phyloP scores from a whole-genome alignment of 345 rosid genomes.

The Eutrema heterophyllum region DNA sequence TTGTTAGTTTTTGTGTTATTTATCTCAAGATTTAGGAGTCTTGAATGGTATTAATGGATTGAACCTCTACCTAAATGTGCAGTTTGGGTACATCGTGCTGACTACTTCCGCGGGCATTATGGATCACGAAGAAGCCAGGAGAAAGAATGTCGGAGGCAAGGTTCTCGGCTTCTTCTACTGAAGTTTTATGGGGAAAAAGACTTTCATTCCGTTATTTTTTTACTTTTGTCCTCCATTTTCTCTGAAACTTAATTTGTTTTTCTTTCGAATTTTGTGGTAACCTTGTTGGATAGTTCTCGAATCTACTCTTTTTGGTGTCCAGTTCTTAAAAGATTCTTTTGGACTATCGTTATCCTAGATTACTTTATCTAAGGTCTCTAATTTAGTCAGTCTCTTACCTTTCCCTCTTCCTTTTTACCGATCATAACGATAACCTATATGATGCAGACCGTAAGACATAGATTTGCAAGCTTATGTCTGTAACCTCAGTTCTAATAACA shows the following conservation, averaged over 20 bases:
- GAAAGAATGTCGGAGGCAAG: slow-evolving; percentile 43
- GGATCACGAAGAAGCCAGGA: slow-evolving; percentile 44
- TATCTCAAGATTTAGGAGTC: not conserved
- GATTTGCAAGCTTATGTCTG: not conserved
- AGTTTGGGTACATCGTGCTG: slow-evolving; percentile 39
- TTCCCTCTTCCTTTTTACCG: not conserved
- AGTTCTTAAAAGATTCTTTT: not conserved
- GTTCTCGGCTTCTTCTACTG: slow-evolving; percentile 43
- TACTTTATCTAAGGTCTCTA: not conserved
- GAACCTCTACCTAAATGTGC: not conserved
- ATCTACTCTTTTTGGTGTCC: slow-evolving; percentile 2
- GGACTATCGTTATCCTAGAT: not conserved
- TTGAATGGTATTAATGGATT: not conserved
- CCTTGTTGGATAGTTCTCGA: slow-evolving; percentile 18
- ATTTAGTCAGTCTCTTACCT: not conserved
- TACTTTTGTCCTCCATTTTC: not conserved
- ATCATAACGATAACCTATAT: not conserved
- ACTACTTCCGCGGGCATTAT: slow-evolving; percentile 40
- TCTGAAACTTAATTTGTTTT: not conserved
- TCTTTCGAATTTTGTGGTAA: slow-evolving; percentile 23
- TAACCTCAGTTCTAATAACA: not conserved
- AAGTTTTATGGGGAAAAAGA: not conserved
- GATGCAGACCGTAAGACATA: too few species aligned
- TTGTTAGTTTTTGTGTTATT: not conserved
- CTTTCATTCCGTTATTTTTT: not conserved